phyloP scores from a whole-genome alignment of 441 rosid species.

The Bocquillonia castaneifolia region DNA sequence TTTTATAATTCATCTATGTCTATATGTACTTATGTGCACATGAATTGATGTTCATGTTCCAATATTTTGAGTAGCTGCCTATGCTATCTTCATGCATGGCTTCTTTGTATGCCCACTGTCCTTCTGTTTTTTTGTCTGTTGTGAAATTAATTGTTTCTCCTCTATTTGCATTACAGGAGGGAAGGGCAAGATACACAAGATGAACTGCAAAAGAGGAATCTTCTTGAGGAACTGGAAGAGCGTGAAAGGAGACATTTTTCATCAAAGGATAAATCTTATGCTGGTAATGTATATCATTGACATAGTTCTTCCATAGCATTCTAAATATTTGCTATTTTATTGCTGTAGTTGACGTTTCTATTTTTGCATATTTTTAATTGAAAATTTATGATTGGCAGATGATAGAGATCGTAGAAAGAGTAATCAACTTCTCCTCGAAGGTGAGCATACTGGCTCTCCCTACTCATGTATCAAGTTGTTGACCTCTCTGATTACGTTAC shows the following conservation, averaged over 20 bases:
- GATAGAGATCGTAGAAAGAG: slow-evolving; percentile 82
- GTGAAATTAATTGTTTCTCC: slow-evolving; percentile 9
- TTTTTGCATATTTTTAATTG: neutral
- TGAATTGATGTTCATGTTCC: too few species aligned
- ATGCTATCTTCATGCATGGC: neutral
- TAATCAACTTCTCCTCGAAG: slow-evolving; percentile 72
- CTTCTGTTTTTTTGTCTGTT: neutral
- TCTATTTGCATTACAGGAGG: slow-evolving; percentile 46
- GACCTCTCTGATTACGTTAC: slow-evolving; percentile 10
- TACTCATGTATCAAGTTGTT: neutral
- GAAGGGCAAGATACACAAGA: slow-evolving; percentile 92
- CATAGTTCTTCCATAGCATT: neutral
- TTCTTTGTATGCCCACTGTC: neutral
- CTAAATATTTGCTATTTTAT: neutral
- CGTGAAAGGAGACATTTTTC: slow-evolving; percentile 91
- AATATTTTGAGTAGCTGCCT: too few species aligned
- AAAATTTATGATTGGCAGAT: slow-evolving; percentile 38
- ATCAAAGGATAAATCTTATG: slow-evolving; percentile 70
- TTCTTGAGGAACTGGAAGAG: slow-evolving; percentile 84
- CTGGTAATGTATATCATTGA: slow-evolving; percentile 33
- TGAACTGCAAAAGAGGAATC: slow-evolving; percentile 77
- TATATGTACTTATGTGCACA: too few species aligned
- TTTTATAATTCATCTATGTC: too few species aligned
- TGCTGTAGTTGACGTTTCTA: neutral
- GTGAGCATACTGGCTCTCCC: slow-evolving; percentile 30